These are phyloP conservation scores for Albatrellus sp. DNA, from an alignment of 1,284 basidiomycete genomes.

Conservation along the genomic window DNA sequence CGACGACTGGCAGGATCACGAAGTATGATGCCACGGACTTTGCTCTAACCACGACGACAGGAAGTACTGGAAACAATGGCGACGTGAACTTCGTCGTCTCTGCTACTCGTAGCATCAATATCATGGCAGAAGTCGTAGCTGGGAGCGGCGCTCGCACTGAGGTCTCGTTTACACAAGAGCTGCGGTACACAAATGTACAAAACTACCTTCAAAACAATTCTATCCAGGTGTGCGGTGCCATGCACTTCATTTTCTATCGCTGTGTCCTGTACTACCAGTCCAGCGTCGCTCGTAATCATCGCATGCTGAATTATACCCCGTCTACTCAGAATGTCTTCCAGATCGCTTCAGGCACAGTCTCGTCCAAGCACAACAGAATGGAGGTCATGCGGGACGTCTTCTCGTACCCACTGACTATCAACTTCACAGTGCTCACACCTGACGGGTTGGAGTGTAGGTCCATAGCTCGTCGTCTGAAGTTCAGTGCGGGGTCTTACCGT, in stretches of 20 bases:
- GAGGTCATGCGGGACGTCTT: conserved; percentile 43
- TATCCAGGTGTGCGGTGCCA: conserved; percentile 29
- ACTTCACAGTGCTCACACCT: conserved; percentile 33
- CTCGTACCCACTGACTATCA: conserved; percentile 53
- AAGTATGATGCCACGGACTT: conserved; percentile 43
- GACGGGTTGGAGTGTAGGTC: conserved; percentile 38
- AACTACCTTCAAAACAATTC: conserved; percentile 33
- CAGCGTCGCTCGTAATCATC: no score
- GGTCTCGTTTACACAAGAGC: conserved; percentile 41
- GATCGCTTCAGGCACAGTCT: conserved; percentile 37
- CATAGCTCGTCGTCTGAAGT: not conserved
- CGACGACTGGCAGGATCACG: conserved; percentile 57
- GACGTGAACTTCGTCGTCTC: conserved; percentile 42
- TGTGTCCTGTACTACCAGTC: no score
- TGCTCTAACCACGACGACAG: conserved; percentile 36
- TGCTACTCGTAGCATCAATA: conserved; percentile 39
- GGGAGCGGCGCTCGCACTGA: conserved; percentile 41
- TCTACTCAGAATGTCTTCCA: conserved; percentile 45
- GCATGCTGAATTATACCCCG: no score
- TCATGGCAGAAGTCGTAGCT: conserved; percentile 44
- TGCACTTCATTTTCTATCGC: not conserved
- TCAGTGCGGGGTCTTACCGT: not conserved
- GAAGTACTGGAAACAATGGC: conserved; percentile 24
- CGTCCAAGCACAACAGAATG: conserved; percentile 50
- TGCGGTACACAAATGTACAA: conserved; percentile 44